Base-by-base conservation (phyloP, 352 stramenopile genomes). In the Phytopythium oedochilum region DNA sequence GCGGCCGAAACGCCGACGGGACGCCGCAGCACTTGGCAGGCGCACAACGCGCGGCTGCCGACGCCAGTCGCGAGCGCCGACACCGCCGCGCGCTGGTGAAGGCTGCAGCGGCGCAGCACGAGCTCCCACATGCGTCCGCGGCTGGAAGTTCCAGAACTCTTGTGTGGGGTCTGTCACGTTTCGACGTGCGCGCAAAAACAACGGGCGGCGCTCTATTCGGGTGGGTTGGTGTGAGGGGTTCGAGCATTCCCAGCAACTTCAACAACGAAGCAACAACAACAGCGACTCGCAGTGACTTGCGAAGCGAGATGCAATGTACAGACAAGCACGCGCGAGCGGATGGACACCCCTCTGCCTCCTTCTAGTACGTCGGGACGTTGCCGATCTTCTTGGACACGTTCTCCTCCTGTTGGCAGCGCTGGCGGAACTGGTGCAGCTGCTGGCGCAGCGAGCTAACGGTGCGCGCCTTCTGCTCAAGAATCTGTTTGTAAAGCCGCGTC, bases 401-500 rank as follows among this genome's bases (percentile, higher is more conserved):
- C 58, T 97, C 89, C 56, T 97, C 89, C 42, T 93, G 78, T 35
- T 86, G 75, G 47, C 90, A 89, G 23, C 80, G 75, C 47, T 77
- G 73, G 26, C 85, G 78, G 63, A 98, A 98, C 9, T 67, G 64
- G 22, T 53, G 57, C 17, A 98, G 65, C 64, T 96, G 95, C 52
- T 80, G 73, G 60, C 87, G 72, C 23, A 99, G 65, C 36, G 65
- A 64, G 22, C 64, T 67, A 68, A 98, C 97, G 38, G 97, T 84
- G 12, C 87, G 59, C 45, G 85, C 85, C 67, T 99, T 99, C 26
- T 96, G 75, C 26, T 88, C 74, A 11, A 99, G 66, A 65, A 98
- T 98, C 71, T 94, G 45, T 9, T 14, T 23, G 15, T 22, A 15
- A 3, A 8, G 34, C n/a, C 29, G 17, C 23, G 20, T 53, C 5